Evolutionary conservation across 768 basidiomycete species (phyloP).

Genomic region (Lactarius quietus): DNA sequence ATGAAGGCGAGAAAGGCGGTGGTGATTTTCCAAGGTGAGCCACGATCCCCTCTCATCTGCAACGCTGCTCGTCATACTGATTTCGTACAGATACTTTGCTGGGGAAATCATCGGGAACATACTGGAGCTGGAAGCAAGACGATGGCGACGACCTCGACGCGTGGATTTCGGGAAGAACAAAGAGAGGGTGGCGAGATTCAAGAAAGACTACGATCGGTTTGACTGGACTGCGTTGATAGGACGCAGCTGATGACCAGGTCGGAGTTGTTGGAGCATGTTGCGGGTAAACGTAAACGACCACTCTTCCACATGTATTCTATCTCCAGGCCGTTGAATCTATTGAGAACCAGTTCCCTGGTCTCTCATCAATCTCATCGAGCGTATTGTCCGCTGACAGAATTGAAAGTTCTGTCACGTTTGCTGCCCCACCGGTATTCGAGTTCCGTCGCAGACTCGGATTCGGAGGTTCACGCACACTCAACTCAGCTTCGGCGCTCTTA

Average conservation of each 20-base stretch:
- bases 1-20: slow-evolving; percentile 87
- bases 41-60: slow-evolving; percentile 19
- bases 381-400: background rate
- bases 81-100: slow-evolving; percentile 74
- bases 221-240: slow-evolving; percentile 81
- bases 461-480: background rate
- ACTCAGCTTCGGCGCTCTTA: slow-evolving; percentile 34
- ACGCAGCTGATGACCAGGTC: slow-evolving; percentile 24
- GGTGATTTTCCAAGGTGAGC: slow-evolving; percentile 87
- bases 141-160: slow-evolving; percentile 77
- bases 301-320: background rate
- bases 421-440: background rate
- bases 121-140: slow-evolving; percentile 79
- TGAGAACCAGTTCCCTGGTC: background rate
- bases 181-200: slow-evolving; percentile 66
- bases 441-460: background rate
- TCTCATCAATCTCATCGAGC: background rate
- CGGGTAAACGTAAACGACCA: background rate
- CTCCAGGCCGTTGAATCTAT: background rate
- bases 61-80: background rate
- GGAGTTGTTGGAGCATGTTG: background rate
- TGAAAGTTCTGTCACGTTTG: background rate
- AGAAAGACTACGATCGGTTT: slow-evolving; percentile 69
- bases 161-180: slow-evolving; percentile 69
- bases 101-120: slow-evolving; percentile 92